phyloP scores from a whole-genome alignment of 331 rosid species.

The Dryas integrifolia region DNA sequence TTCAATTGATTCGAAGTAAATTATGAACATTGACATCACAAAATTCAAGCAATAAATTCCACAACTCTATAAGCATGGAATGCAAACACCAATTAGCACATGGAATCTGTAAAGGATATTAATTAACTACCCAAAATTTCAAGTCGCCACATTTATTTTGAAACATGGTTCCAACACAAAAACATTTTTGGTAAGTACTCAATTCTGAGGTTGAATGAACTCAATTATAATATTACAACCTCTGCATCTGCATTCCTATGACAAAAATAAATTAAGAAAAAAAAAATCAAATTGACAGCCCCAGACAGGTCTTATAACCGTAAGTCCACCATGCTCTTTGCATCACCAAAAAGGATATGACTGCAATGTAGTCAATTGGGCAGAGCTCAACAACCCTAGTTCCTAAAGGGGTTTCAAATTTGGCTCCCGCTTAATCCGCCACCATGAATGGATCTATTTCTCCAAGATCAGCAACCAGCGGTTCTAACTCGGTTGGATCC shows the following conservation, averaged over 20 bases:
- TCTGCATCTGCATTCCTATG: conserved; percentile 7
- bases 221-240: conserved; percentile 8
- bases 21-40: too few relatives aligned
- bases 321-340: conserved; percentile 10
- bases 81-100: too few relatives aligned
- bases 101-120: background rate
- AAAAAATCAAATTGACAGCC: conserved; percentile 6
- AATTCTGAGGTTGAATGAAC: conserved; percentile 16
- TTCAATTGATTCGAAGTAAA: too few relatives aligned
- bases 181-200: conserved; percentile 6
- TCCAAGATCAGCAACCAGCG: conserved; percentile 82
- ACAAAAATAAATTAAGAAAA: background rate
- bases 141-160: conserved; percentile 10
- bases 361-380: background rate
- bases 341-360: background rate
- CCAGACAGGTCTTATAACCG: background rate
- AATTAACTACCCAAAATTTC: background rate
- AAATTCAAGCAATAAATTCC: too few relatives aligned
- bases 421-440: conserved; percentile 46
- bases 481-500: conserved; percentile 51
- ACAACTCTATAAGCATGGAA: too few relatives aligned
- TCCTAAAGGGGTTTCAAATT: background rate
- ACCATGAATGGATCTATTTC: conserved; percentile 87
- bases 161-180: conserved; percentile 13
- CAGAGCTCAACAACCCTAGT: conserved; percentile 7